These are phyloP conservation scores for Mucor saturninus DNA, from an alignment of 371 early-diverging fungal species.

Conservation along the genomic window DNA sequence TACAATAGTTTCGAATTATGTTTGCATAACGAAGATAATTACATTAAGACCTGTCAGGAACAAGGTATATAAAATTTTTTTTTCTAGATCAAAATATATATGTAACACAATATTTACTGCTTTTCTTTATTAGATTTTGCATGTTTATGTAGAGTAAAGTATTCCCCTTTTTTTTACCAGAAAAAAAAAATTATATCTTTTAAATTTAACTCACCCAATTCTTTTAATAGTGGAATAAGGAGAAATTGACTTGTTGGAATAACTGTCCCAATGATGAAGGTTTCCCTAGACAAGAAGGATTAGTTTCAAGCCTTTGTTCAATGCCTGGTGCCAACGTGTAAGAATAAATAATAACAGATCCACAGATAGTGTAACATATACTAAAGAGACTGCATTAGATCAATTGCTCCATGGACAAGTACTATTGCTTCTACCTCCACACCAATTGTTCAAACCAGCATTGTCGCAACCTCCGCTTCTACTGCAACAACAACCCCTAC, in stretches of 20 bases:
- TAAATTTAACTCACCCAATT: constrained; percentile 17
- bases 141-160: constrained; percentile 35
- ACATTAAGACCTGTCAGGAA: constrained; percentile 30
- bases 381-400: constrained; percentile 16
- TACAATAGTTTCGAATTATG: constrained; percentile 29
- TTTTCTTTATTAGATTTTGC: constrained; percentile 24
- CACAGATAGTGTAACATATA: not conserved
- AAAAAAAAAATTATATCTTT: constrained; percentile 4
- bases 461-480: constrained; percentile 13
- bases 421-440: constrained; percentile 22
- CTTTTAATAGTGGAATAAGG: constrained; percentile 30
- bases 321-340: constrained; percentile 44
- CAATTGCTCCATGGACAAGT: constrained; percentile 35
- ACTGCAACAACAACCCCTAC: constrained; percentile 11
- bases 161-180: constrained; percentile 2
- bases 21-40: constrained; percentile 32
- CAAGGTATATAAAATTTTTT: constrained; percentile 18
- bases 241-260: constrained; percentile 31
- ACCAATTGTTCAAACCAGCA: constrained; percentile 15
- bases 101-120: constrained; percentile 3
- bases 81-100: not conserved
- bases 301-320: constrained; percentile 23
- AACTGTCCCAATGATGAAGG: constrained; percentile 33
- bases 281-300: constrained; percentile 20
- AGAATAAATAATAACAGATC: constrained; percentile 3